Percentiles rank a stretch among this genome's conserved stretches.
Conservation (phyloP, 2,329 filamentous ascomycete species). For the Karstenula rhodostoma region DNA sequence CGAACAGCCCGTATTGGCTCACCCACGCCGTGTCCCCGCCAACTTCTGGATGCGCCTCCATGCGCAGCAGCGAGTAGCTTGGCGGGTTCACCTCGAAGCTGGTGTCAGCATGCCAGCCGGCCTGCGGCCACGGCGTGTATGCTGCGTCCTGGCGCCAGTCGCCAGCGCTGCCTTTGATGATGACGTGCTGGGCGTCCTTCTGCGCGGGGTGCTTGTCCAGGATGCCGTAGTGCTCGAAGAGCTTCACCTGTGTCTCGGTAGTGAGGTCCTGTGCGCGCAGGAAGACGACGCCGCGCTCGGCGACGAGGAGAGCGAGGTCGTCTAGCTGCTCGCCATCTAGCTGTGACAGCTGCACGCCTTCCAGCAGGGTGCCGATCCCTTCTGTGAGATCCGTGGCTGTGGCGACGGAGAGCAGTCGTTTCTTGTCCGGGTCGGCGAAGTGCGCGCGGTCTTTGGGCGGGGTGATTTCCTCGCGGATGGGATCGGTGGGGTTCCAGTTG, state of each 20-base stretch:
- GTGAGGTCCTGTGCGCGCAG: conserved; percentile 55
- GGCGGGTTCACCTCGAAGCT: conserved; percentile 26
- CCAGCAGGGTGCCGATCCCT: conserved; percentile 30
- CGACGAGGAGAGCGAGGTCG: conserved; percentile 52
- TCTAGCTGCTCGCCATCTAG: conserved; percentile 54
- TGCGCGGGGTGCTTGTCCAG: conserved; percentile 27
- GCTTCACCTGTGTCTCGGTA: conserved; percentile 20
- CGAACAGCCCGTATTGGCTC: conserved; percentile 22
- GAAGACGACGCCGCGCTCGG: conserved; percentile 52
- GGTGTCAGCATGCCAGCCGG: conserved; percentile 23
- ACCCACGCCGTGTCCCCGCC: conserved; percentile 17
- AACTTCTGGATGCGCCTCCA: conserved; percentile 24
- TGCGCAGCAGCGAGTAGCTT: conserved; percentile 20
- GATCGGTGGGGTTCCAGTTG: conserved; percentile 48
- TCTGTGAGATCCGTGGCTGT: conserved; percentile 8
- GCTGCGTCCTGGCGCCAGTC: conserved; percentile 17
- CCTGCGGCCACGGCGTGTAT: conserved; percentile 23
- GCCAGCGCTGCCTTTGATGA: conserved; percentile 20
- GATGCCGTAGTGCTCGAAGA: conserved; percentile 26
- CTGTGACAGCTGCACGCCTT: conserved; percentile 52
- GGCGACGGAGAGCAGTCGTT: conserved; percentile 28
- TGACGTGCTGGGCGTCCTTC: conserved; percentile 21
- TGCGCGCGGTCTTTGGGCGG: conserved; percentile 35
- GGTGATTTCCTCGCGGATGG: conserved; percentile 7
- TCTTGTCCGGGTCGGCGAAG: conserved; percentile 56